phyloP scores from a whole-genome alignment of 1,284 basidiomycete genomes.

The Malassezia dermatis region DNA sequence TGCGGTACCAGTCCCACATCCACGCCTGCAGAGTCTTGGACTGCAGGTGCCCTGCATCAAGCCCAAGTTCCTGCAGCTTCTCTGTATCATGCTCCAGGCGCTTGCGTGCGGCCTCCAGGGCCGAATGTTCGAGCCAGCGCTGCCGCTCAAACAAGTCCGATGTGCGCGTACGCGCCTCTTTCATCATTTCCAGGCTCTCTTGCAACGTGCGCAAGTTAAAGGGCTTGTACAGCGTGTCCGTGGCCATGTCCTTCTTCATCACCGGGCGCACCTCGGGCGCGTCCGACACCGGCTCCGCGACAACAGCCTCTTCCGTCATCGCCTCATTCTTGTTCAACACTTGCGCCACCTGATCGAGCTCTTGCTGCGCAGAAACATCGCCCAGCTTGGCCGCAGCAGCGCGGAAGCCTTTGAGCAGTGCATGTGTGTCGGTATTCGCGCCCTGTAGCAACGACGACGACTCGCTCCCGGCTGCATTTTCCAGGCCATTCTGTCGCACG shows the following conservation, averaged over 20 bases:
- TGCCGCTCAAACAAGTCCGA: conserved; percentile 40
- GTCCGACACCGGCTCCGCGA: not conserved
- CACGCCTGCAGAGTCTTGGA: conserved; percentile 36
- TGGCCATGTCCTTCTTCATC: conserved; percentile 17
- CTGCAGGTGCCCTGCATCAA: conserved; percentile 27
- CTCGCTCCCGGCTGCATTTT: not conserved
- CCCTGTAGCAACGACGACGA: not conserved
- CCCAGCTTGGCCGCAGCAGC: conserved; percentile 24
- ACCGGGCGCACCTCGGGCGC: conserved; percentile 26
- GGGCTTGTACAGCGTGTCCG: conserved; percentile 23
- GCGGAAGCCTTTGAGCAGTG: conserved; percentile 20
- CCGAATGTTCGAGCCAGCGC: conserved; percentile 43
- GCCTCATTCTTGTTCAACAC: conserved; percentile 18
- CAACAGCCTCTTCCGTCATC: not conserved
- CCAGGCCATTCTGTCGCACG: conserved; percentile 20
- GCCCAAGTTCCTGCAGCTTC: conserved; percentile 33
- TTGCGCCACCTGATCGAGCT: conserved; percentile 26
- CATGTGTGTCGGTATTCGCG: not conserved
- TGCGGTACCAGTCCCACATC: conserved; percentile 47
- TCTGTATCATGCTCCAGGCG: conserved; percentile 32
- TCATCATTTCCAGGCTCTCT: conserved; percentile 36
- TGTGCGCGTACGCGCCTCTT: conserved; percentile 26
- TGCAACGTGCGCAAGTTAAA: conserved; percentile 37
- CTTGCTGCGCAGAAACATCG: conserved; percentile 22
- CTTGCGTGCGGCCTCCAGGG: conserved; percentile 38